These are phyloP conservation scores for Lunasporangiospora selenospora DNA, from an alignment of 192 early-diverging fungal genomes.

Conservation along the genomic window DNA sequence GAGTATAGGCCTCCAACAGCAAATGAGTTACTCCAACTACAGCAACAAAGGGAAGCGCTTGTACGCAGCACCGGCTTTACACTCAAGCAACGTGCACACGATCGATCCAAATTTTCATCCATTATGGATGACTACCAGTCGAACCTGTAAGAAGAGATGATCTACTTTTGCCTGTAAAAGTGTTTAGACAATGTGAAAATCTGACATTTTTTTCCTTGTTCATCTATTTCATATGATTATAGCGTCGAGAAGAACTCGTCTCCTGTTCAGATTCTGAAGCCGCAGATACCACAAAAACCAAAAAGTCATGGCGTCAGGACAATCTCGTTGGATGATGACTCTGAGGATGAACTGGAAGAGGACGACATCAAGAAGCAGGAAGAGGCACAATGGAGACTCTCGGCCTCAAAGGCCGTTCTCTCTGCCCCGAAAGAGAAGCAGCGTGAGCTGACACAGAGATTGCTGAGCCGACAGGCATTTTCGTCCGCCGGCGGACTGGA, in stretches of 20 bases:
- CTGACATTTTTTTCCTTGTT: neutral
- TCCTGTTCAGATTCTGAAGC: no score
- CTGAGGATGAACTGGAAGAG: slow-evolving; percentile 14
- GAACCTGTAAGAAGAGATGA: no score
- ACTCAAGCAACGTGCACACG: no score
- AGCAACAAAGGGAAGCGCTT: neutral
- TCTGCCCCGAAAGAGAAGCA: neutral
- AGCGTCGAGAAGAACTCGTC: no score
- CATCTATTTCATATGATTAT: neutral
- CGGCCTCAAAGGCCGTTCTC: slow-evolving; percentile 3
- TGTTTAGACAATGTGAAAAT: neutral
- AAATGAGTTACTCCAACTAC: neutral
- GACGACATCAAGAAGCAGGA: neutral
- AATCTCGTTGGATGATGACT: slow-evolving; percentile 2
- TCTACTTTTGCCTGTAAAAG: neutral
- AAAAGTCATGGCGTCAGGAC: neutral
- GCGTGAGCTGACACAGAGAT: neutral
- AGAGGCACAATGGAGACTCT: slow-evolving; percentile 13
- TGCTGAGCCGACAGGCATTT: slow-evolving; percentile 3
- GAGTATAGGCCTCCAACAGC: neutral
- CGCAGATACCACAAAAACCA: neutral
- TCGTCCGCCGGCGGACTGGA: neutral
- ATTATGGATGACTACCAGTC: no score
- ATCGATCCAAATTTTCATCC: no score
- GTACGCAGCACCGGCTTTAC: neutral